These are phyloP conservation scores for Tetrapisispora arboricola DNA, from an alignment of 805 yeast genomes.

Conservation along the genomic window DNA sequence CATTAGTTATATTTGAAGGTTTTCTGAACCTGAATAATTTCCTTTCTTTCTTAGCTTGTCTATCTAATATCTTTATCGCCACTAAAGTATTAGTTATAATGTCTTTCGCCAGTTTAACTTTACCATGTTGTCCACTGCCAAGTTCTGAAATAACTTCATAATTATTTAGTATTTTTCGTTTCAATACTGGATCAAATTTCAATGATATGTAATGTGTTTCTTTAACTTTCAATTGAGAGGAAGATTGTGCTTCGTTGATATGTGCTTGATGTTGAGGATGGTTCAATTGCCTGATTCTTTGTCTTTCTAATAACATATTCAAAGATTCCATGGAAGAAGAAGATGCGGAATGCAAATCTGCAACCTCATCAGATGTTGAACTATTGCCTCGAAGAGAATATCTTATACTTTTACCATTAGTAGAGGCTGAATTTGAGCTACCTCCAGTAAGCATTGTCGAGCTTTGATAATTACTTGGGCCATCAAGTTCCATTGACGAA, in stretches of 20 bases:
- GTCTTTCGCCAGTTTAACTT: conserved; percentile 83
- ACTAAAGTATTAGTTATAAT: conserved; percentile 51
- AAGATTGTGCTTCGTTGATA: conserved; percentile 16
- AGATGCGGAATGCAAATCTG: conserved; percentile 26
- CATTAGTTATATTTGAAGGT: conserved; percentile 37
- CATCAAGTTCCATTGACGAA: not conserved
- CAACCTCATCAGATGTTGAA: conserved; percentile 3
- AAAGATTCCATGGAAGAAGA: conserved; percentile 26
- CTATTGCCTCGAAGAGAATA: not conserved
- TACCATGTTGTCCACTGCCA: conserved; percentile 98
- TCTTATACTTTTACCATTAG: not conserved
- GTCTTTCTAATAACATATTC: conserved; percentile 32
- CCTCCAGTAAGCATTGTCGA: no score
- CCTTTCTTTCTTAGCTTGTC: conserved; percentile 37
- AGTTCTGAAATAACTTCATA: conserved; percentile 81
- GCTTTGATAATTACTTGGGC: no score
- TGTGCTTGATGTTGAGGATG: conserved; percentile 34
- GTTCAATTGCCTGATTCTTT: conserved; percentile 32
- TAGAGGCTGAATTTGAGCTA: not conserved
- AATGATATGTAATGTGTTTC: conserved; percentile 73
- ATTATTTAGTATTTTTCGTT: conserved; percentile 73
- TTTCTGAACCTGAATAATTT: conserved; percentile 31
- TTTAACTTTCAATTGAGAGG: conserved; percentile 39
- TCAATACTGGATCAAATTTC: conserved; percentile 81
- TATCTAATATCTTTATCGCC: conserved; percentile 89